These are phyloP conservation scores for Podosphaera fusca DNA, from an alignment of 2,329 filamentous ascomycete species.

Conservation along the genomic window DNA sequence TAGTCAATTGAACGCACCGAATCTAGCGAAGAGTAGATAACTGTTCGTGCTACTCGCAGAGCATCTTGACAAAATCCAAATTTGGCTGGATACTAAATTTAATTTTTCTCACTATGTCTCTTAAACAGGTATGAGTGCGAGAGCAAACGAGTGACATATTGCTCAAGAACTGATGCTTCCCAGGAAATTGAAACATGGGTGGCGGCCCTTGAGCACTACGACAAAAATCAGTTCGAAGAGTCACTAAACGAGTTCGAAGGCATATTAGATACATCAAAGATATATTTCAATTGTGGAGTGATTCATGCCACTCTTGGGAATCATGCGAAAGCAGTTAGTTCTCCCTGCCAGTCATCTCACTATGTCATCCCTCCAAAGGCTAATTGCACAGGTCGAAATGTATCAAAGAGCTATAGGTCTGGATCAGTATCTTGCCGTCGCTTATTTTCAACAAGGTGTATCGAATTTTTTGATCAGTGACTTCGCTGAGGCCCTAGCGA, in stretches of 20 bases:
- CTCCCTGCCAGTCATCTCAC: conserved; percentile 2
- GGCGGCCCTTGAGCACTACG: conserved; percentile 69
- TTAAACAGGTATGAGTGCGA: conserved; percentile 19
- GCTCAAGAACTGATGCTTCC: conserved; percentile 3
- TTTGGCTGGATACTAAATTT: conserved; percentile 2
- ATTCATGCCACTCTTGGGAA: conserved; percentile 93
- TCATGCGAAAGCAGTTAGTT: conserved; percentile 76
- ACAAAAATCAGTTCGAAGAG: conserved; percentile 93
- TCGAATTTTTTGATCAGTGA: conserved; percentile 94
- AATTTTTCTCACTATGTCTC: conserved; percentile 16
- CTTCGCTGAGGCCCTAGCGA: conserved; percentile 88
- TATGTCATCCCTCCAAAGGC: not conserved
- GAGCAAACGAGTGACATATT: not conserved
- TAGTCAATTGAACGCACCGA: too few species aligned
- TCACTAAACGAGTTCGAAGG: conserved; percentile 61
- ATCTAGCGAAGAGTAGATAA: too few species aligned
- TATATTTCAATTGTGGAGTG: conserved; percentile 93
- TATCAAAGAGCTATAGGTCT: conserved; percentile 80
- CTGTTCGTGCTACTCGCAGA: not conserved
- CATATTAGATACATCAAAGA: conserved; percentile 91
- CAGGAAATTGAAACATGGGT: conserved; percentile 98
- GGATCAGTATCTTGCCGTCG: conserved; percentile 88
- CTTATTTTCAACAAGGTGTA: conserved; percentile 95
- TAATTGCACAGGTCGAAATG: conserved; percentile 52
- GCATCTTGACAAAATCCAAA: not conserved